Base-by-base conservation (phyloP, 768 basidiomycete genomes). In the Pleurotus tuber-regium region DNA sequence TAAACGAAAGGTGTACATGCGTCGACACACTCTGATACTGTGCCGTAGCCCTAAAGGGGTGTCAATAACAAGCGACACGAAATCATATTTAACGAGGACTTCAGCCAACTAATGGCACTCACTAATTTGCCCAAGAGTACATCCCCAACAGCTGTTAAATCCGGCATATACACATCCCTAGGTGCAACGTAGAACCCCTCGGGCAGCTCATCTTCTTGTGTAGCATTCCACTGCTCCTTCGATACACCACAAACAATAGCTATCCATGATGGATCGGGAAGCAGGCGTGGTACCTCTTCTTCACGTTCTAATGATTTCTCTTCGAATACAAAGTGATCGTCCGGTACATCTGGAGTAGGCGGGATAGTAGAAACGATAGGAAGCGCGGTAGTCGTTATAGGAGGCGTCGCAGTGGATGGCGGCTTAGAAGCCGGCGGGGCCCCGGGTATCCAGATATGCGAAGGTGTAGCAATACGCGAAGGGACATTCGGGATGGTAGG, bases 41-140 rank as follows among this genome's bases (percentile, higher is more conserved):
- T 89, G 11, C 89, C 89, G 62, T 90, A 92, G 26, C 89, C 89
- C 86, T 87, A 57, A 18, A n/a, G n/a, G n/a, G n/a, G n/a, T n/a
- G n/a, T n/a, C n/a, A n/a, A n/a, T n/a, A n/a, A n/a, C n/a, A n/a
- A n/a, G n/a, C n/a, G n/a, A n/a, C n/a, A 23, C 25, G 8, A 35
- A 23, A 40, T 52, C 19, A 54, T 10, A 21, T 12, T 7, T 21
- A 36, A 39, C 54, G 36, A 44, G 24, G 29, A 47, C 43, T 33
- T 28, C 39, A 35, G 28, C 39, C 23, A 36, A 36, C 23, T 33
- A 51, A 25, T 35, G 18, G 28, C 10, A 70, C 80, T 53, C 53
- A 87, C 86, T 61, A 92, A 67, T 65, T 91, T 92, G 31, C 89
- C 89, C 30, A 92, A 73, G 11, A 91, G 70, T 16, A 87, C 87